Base-by-base conservation (phyloP, 2,329 filamentous ascomycete genomes). In the Penicillium sp. region DNA sequence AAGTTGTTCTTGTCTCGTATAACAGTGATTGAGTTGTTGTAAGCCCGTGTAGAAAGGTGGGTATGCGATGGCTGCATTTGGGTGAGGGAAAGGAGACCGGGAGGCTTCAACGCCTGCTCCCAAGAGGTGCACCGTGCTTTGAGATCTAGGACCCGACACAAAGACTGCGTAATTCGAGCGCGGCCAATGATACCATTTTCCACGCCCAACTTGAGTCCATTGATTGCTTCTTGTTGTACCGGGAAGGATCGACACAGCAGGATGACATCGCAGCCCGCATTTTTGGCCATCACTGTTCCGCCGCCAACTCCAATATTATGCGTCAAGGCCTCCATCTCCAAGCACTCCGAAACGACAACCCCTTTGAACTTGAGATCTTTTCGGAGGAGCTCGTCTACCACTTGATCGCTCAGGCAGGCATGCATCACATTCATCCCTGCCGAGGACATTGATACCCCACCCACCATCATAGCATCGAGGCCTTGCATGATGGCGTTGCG, bases 261-360 rank as follows among this genome's bases (percentile, higher is more conserved):
- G 4, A 96, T 81, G 37, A 97, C 73, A 63, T 98, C 93, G 60
- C 93, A 97, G 10, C 93, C 93, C 20, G 93, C 91, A 63, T 95
- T 93, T 35, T 96, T 87, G 3, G 93, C 93, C 89, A 96, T 96
- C 54, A 97, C 88, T 0, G 91, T 95, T 9, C 93, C 93, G 27
- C 93, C 91, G 53, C 91, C 89, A 13, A 98, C 89, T n/a, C 91
- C 91, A 34, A 97, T 93, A 56, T 96, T 94, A 59, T 94, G 87
- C 50, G 88, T 93, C 7, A 97, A 77, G 0, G 90, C 89, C 59
- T 96, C 90, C 91, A 97, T 97, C 63, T 96, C 91, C 6, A 97
- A 71, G 52, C 91, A 97, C 60, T 97, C 91, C 0, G 90, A 96
- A 34, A 97, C 88, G 16, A 93, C 89, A 2, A 97, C 90, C 1